Evolutionary conservation across 2,329 filamentous ascomycete genomes (phyloP).

Genomic region (Colletotrichum musae): DNA sequence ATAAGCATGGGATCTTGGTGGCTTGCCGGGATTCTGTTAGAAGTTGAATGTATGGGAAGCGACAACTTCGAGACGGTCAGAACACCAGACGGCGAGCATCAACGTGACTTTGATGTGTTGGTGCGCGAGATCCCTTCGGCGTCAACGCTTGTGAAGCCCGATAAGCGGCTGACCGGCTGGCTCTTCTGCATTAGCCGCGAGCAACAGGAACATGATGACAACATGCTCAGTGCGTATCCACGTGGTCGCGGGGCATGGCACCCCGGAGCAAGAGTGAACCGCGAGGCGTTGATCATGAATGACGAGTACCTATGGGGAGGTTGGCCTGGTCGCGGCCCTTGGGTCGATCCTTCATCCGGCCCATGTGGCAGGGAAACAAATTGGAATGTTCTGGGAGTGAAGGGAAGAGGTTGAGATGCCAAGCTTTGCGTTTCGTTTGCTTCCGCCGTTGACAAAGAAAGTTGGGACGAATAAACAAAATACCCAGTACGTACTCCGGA

Average conservation of each 20-base stretch:
- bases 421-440: slow-evolving; percentile 23
- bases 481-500: neutral
- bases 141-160: no score
- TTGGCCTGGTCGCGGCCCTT: slow-evolving; percentile 16
- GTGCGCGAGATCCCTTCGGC: no score
- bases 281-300: slow-evolving; percentile 31
- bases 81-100: no score
- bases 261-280: slow-evolving; percentile 31
- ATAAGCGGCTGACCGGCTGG: neutral
- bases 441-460: neutral
- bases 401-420: neutral
- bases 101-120: no score
- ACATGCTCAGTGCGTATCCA: slow-evolving; percentile 3
- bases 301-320: neutral
- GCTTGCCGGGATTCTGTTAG: neutral
- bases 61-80: no score
- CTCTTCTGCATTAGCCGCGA: neutral
- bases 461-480: slow-evolving; percentile 27
- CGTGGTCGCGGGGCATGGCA: slow-evolving; percentile 5
- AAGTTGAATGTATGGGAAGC: neutral
- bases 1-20: neutral
- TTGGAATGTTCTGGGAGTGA: neutral
- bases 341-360: slow-evolving; percentile 3
- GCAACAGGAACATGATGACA: neutral
- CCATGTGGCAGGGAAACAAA: neutral